Evolutionary conservation across 1,284 basidiomycete genomes (phyloP).

Genomic region (Exobasidium cylindrosporum): DNA sequence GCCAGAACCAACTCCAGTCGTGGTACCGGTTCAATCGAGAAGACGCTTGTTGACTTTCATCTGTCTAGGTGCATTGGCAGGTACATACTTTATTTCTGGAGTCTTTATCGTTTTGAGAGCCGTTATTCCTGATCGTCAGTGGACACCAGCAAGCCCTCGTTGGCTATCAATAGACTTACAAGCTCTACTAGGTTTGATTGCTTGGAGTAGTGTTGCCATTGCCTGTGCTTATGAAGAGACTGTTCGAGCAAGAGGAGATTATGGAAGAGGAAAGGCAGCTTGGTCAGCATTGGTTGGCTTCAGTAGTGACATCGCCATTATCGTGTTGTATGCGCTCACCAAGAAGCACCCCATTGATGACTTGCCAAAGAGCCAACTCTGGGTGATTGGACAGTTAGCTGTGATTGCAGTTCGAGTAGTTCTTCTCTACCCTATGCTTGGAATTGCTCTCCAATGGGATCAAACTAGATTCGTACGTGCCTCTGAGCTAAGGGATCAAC

Average conservation of each 20-base stretch:
- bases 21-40: conserved; percentile 40
- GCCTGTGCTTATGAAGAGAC: conserved; percentile 37
- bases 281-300: conserved; percentile 24
- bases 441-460: conserved; percentile 36
- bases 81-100: conserved; percentile 40
- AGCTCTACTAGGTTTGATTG: conserved; percentile 38
- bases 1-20: conserved; percentile 39
- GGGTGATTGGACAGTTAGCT: conserved; percentile 39
- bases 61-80: conserved; percentile 26
- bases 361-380: conserved; percentile 29
- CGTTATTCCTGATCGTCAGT: conserved; percentile 41
- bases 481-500: conserved; percentile 19
- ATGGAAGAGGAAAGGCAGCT: conserved; percentile 38
- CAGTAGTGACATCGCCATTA: conserved; percentile 27
- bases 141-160: conserved; percentile 36
- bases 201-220: conserved; percentile 37
- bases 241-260: conserved; percentile 30
- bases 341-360: conserved; percentile 2
- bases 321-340: conserved; percentile 24
- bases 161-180: conserved; percentile 44
- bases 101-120: conserved; percentile 43
- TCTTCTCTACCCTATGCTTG: conserved; percentile 36
- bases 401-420: conserved; percentile 36
- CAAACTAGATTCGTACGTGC: conserved; percentile 35
- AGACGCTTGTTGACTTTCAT: conserved; percentile 34